Conservation (phyloP, 768 basidiomycete genomes). For the Termitomyces sp. region DNA sequence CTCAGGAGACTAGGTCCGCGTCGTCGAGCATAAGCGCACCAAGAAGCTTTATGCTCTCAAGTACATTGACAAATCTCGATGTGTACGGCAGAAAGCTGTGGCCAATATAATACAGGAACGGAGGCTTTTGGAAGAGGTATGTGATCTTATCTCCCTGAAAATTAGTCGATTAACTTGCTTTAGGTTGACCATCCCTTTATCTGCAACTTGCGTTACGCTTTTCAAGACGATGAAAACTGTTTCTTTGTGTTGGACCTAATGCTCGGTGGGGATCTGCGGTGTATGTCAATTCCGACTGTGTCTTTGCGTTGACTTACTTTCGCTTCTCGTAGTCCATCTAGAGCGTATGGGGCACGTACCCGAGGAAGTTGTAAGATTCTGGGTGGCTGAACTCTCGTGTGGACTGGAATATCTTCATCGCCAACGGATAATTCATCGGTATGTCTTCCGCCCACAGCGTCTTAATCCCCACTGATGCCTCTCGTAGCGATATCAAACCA, state of each 20-base stretch:
- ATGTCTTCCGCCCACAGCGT: conserved; percentile 18
- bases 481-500: conserved; percentile 84
- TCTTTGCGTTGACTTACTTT: not conserved
- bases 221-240: conserved; percentile 96
- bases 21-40: conserved; percentile 92
- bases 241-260: conserved; percentile 98
- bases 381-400: conserved; percentile 82
- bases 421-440: conserved; percentile 94
- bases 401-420: conserved; percentile 87
- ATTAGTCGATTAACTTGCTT: conserved; percentile 2
- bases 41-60: conserved; percentile 94
- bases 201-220: conserved; percentile 90
- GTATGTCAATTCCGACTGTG: conserved; percentile 39
- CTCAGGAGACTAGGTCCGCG: conserved; percentile 64
- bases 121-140: conserved; percentile 86
- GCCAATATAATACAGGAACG: conserved; percentile 94
- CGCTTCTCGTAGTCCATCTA: conserved; percentile 60
- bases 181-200: conserved; percentile 88
- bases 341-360: conserved; percentile 62
- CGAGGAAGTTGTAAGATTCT: conserved; percentile 78
- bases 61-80: conserved; percentile 94
- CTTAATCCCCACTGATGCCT: conserved; percentile 7
- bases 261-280: conserved; percentile 91
- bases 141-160: conserved; percentile 2
- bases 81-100: conserved; percentile 86